phyloP scores from a whole-genome alignment of 331 rosid genomes.

The Pyracantha coccinea region DNA sequence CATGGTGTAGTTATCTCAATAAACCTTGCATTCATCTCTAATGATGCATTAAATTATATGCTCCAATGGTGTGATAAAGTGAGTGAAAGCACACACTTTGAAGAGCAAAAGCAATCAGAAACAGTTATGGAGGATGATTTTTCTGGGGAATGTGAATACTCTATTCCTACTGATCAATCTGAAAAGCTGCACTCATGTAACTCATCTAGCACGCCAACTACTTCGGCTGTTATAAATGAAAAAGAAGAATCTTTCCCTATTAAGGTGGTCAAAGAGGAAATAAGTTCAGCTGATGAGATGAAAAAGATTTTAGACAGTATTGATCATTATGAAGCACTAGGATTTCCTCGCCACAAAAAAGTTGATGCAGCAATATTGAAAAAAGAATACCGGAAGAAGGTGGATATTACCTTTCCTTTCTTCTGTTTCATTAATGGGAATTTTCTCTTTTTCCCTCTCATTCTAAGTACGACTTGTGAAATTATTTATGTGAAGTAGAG shows the following conservation, averaged over 20 bases:
- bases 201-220: conserved; percentile 52
- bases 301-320: conserved; percentile 58
- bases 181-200: conserved; percentile 73
- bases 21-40: conserved; percentile 86
- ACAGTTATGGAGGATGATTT: conserved; percentile 61
- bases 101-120: conserved; percentile 73
- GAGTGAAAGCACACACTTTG: conserved; percentile 62
- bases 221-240: conserved; percentile 40
- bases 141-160: conserved; percentile 56
- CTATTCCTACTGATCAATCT: conserved; percentile 53
- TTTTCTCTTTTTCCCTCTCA: background rate
- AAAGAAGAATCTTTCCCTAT: conserved; percentile 46
- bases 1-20: conserved; percentile 70
- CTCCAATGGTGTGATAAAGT: conserved; percentile 89
- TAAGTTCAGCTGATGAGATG: conserved; percentile 75
- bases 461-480: background rate
- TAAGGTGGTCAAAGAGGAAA: conserved; percentile 48
- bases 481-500: background rate
- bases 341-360: conserved; percentile 64
- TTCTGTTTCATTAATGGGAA: background rate
- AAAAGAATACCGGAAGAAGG: conserved; percentile 88
- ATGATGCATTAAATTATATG: conserved; percentile 60
- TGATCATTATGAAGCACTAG: conserved; percentile 87
- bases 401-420: conserved; percentile 7
- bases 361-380: conserved; percentile 59